Evolutionary conservation across 169 alveolate genomes (phyloP).

Genomic region (Eimeria praecox): DNA sequence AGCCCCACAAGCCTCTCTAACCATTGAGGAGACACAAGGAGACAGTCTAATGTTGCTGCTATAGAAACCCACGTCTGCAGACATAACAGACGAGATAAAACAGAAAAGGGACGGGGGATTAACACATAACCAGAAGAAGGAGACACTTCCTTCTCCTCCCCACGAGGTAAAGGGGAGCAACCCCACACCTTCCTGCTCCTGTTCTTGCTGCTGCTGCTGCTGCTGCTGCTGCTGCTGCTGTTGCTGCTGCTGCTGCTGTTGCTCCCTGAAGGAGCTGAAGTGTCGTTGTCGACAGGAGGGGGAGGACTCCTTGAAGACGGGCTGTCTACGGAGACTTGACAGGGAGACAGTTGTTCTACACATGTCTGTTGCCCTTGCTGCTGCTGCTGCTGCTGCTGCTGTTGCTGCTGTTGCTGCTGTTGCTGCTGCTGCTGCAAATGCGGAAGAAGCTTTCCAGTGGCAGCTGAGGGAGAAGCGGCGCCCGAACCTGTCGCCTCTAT

Average conservation of each 20-base stretch:
- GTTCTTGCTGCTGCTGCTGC: slow-evolving; percentile 29
- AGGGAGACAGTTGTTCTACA: neutral
- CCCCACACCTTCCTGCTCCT: neutral
- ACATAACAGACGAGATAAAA: slow-evolving; percentile 38
- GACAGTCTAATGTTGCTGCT: slow-evolving; percentile 19
- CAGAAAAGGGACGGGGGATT: slow-evolving; percentile 56
- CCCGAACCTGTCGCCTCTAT: neutral
- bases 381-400: neutral
- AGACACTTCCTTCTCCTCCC: neutral
- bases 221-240: neutral
- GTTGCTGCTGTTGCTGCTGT: neutral
- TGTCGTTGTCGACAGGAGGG: neutral
- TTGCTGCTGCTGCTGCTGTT: neutral
- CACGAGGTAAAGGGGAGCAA: neutral
- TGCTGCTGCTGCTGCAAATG: neutral
- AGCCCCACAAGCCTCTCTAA: slow-evolving; percentile 71
- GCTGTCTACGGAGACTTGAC: neutral
- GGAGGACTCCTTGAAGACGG: neutral
- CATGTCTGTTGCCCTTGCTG: too few species aligned
- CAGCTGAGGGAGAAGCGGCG: neutral
- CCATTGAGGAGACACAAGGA: slow-evolving; percentile 74
- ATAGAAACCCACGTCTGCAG: slow-evolving; percentile 65
- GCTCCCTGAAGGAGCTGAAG: neutral
- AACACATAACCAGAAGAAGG: neutral
- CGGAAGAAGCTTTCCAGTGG: neutral